These are phyloP conservation scores for Coleophoma eucalyptorum DNA, from an alignment of 2,329 filamentous ascomycete genomes.

Conservation along the genomic window DNA sequence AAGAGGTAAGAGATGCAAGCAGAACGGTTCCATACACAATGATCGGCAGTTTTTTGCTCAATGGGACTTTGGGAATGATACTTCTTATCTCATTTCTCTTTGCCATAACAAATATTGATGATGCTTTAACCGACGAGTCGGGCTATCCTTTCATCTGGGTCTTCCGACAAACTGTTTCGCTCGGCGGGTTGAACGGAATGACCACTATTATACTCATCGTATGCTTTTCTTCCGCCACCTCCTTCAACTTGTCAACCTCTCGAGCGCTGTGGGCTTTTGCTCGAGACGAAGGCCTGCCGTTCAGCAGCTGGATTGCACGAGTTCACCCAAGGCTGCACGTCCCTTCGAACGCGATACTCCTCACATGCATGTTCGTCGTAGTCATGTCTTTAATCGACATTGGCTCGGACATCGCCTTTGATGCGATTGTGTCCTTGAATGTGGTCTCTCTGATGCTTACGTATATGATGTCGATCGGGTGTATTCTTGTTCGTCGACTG, in stretches of 20 bases:
- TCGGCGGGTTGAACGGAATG: constrained; percentile 15
- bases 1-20: constrained; percentile 42
- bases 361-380: constrained; percentile 3
- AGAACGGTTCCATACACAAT: constrained; percentile 40
- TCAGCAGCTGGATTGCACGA: constrained; percentile 29
- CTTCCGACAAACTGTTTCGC: constrained; percentile 44
- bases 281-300: constrained; percentile 36
- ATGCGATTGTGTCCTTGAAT: constrained; percentile 44
- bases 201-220: constrained; percentile 29
- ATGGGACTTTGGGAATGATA: constrained; percentile 38
- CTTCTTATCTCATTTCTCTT: constrained; percentile 27
- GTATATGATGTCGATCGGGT: constrained; percentile 40
- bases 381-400: constrained; percentile 36
- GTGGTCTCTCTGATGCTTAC: constrained; percentile 42
- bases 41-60: constrained; percentile 38
- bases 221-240: constrained; percentile 30
- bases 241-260: constrained; percentile 26
- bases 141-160: constrained; percentile 45
- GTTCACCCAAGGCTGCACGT: constrained; percentile 30
- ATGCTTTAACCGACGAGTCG: constrained; percentile 32
- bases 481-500: constrained; percentile 36
- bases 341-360: constrained; percentile 30
- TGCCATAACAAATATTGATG: constrained; percentile 26
- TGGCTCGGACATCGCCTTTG: constrained; percentile 43
- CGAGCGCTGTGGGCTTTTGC: constrained; percentile 35